A percentile compares a stretch with the other conserved stretches of the same genome.
Evolutionary conservation across 2,329 filamentous ascomycete genomes (phyloP).

Genomic region (Botryotinia globosa): DNA sequence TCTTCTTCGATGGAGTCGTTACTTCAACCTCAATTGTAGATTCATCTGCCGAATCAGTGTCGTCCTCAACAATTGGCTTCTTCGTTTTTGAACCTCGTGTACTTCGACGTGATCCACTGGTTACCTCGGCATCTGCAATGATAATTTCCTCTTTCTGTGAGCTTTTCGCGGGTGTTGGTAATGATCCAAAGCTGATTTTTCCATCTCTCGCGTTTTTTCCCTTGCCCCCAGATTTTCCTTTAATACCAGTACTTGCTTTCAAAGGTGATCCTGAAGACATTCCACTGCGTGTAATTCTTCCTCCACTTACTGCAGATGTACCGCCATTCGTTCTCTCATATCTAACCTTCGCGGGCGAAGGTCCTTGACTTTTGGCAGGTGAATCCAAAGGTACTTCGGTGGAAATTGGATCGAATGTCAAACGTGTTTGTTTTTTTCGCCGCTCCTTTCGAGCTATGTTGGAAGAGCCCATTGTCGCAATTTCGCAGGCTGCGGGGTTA

Average conservation of each 20-base stretch:
- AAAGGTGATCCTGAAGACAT: background rate
- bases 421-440: constrained; percentile 33
- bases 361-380: constrained; percentile 21
- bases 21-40: constrained; percentile 16
- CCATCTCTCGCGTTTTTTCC: constrained; percentile 12
- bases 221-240: background rate
- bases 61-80: background rate
- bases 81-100: background rate
- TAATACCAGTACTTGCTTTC: background rate
- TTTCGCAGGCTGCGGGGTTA: background rate
- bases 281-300: constrained; percentile 8
- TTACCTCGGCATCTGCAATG: background rate
- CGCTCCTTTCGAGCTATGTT: constrained; percentile 30
- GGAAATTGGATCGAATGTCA: constrained; percentile 31
- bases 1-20: constrained; percentile 23
- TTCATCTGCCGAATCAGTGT: constrained; percentile 19
- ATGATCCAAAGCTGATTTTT: constrained; percentile 24
- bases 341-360: constrained; percentile 32
- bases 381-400: constrained; percentile 11
- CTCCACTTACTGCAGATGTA: constrained; percentile 2
- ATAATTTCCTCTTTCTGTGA: constrained; percentile 24
- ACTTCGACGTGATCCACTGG: constrained; percentile 1
- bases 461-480: constrained; percentile 25
- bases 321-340: constrained; percentile 23
- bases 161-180: constrained; percentile 30